Conservation (phyloP, 2,329 filamentous ascomycete genomes). For the Diaporthe vexans region DNA sequence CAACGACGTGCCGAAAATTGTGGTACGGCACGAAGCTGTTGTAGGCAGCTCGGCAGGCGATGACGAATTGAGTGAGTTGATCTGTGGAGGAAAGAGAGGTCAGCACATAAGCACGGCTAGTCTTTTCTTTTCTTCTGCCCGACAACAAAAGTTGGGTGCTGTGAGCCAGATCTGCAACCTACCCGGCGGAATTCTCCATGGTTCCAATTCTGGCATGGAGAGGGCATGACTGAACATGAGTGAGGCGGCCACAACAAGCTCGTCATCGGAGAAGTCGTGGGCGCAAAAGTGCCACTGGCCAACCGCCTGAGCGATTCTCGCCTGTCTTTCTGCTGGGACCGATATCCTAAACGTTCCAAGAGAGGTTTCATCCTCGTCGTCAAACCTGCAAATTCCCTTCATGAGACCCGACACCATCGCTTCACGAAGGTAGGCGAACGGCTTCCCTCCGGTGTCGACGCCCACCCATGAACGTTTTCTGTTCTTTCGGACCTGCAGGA, state of each 20-base stretch:
- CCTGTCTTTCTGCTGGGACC: constrained; percentile 75
- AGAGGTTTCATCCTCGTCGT: constrained; percentile 66
- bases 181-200: constrained; percentile 86
- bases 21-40: constrained; percentile 97
- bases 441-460: constrained; percentile 80
- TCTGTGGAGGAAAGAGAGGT: constrained; percentile 65
- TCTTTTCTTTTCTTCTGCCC: too few relatives aligned
- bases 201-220: constrained; percentile 82
- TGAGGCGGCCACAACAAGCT: constrained; percentile 87
- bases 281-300: constrained; percentile 91
- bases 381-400: constrained; percentile 85
- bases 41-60: constrained; percentile 93
- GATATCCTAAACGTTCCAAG: constrained; percentile 61
- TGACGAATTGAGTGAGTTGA: constrained; percentile 85
- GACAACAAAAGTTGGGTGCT: constrained; percentile 18
- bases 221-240: constrained; percentile 93
- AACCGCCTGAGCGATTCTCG: constrained; percentile 76
- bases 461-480: constrained; percentile 95
- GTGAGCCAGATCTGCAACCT: constrained; percentile 51
- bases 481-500: constrained; percentile 79
- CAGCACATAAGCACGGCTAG: constrained; percentile 50
- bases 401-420: constrained; percentile 94
- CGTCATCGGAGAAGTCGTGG: constrained; percentile 90
- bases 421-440: constrained; percentile 90
- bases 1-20: constrained; percentile 97